Evolutionary conservation across 257 asterid species (phyloP).

Genomic region (Salvia splendens): DNA sequence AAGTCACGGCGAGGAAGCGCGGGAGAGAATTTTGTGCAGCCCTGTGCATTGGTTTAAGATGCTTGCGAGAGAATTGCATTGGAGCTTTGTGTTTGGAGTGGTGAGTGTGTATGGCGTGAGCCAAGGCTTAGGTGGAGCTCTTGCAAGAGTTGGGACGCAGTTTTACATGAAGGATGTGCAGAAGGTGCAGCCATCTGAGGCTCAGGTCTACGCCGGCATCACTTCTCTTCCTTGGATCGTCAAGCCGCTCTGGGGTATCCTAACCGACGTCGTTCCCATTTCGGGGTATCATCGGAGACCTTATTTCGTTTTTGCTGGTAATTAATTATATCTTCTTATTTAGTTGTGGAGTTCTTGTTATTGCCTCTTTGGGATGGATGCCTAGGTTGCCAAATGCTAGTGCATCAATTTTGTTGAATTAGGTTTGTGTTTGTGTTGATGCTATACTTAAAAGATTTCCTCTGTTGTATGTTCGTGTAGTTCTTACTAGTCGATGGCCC

Average conservation of each 20-base stretch:
- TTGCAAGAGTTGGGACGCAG: constrained; percentile 67
- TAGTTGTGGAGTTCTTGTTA: constrained; percentile 16
- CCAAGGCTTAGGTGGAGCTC: constrained; percentile 89
- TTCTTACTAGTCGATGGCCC: background rate
- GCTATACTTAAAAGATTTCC: background rate
- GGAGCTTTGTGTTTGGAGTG: constrained; percentile 90
- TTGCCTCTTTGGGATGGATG: constrained; percentile 28
- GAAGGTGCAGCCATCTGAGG: constrained; percentile 95
- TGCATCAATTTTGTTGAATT: background rate
- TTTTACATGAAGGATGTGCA: constrained; percentile 97
- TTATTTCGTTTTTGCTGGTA: constrained; percentile 90
- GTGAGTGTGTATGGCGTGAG: constrained; percentile 79
- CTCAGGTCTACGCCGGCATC: constrained; percentile 86
- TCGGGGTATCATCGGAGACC: constrained; percentile 87
- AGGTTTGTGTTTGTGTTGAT: constrained; percentile 5
- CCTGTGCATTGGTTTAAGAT: constrained; percentile 74
- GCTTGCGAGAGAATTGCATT: constrained; percentile 71
- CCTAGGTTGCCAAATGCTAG: background rate
- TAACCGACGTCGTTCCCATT: constrained; percentile 88
- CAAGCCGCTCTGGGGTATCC: constrained; percentile 92
- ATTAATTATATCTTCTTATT: constrained; percentile 4
- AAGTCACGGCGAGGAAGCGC: constrained; percentile 36
- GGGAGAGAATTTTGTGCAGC: constrained; percentile 34
- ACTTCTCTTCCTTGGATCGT: constrained; percentile 92
- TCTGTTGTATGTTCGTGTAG: background rate